Evolutionary conservation across 2,329 filamentous ascomycete species (phyloP), one percentile per base, ranked within the genome.

Genomic region (Sporothrix curviconia): DNA sequence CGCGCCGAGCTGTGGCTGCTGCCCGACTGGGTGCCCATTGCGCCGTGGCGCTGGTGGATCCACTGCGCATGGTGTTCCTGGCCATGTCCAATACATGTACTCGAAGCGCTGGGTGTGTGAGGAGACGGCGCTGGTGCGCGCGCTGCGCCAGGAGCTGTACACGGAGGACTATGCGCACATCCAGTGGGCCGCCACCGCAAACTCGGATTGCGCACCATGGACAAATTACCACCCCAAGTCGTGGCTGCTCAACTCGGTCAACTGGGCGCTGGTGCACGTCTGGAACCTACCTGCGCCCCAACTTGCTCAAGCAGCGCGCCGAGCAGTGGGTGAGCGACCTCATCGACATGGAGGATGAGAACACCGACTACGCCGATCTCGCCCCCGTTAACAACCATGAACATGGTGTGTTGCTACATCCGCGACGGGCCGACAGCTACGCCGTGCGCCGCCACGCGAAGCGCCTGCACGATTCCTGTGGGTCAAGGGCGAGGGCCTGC

Each of bases 41-140:
- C 90, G 5, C 92, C 92, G 0, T 95, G 91, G 90, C 79, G 90
- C 63, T 96, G 92, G 92, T 96, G 92, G 92, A 89, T 97, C 66
- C 94, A 99, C 66, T 96, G 71, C 90, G 94, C n/a, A 85, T 89
- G 72, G 92, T 99, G n/a, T 96, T 92, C 66, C 70, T 96, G 50
- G 87, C 92, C 5, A 96, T 97, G 90, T 85, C 87, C n/a, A n/a
- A 0, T 96, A 88, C 67, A 72, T 97, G 42, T 96, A 88, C 76
- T 95, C 91, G 0, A 90, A 87, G 74, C 79, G 79, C 62, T 96
- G 90, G 84, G 80, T 79, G 28, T 87, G 87, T 63, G 87, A 90
- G 15, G 79, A 88, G 64, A 92, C 89, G 40, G 82, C 87, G 4
- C 70, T 95, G 2, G 89, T 88, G 53, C 81, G 81, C 22, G 81